Base-by-base conservation (phyloP, 2,329 filamentous ascomycete species). In the Albophoma yamanashiensis region DNA sequence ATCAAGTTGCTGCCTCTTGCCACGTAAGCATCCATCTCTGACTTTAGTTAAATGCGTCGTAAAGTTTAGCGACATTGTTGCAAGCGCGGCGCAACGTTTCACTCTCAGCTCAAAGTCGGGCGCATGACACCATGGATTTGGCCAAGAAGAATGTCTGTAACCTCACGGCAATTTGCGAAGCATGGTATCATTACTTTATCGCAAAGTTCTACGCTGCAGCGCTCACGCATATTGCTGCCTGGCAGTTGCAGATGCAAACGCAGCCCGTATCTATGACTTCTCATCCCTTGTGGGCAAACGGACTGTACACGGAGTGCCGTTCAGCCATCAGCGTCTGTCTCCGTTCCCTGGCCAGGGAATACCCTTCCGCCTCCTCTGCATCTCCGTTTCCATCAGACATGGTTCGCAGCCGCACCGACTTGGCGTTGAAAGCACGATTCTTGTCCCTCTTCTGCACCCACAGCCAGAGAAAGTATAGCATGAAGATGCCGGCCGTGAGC, bases 401-500 rank as follows among this genome's bases (percentile, higher is more conserved):
- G 14, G 27, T 43, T 20, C 52, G 39, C 40, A 50, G 57, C 17
- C 20, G 39, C 40, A 25, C 45, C 31, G 17, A 34, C 27, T 56
- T 34, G 36, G 42, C 38, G 39, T 60, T 34, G 6, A 62, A 58
- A 45, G 63, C 61, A 39, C 60, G 60, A 56, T 62, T 61, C 38
- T 62, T 57, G 45, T 66, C 61, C n/a, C 62, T 60, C 61, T 68
- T 69, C 40, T 71, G 70, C 57, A 69, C 67, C 60, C 66, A 67
- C 55, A 75, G 65, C 70, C 68, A 73, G 36, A 66, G 50, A 45
- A 71, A 70, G 60, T 75, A 76, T 15, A 74, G 61, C 9, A 67
- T 39, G 60, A 76, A 76, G 0, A 71, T 73, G 4, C 67, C 43
- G 0, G 70, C 42, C 0, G 75, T 77, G 53, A 76, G 66, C 6